A percentile compares a stretch with the other conserved stretches of the same genome.
These are phyloP conservation scores for Colletotrichum agaves DNA, from an alignment of 2,329 filamentous ascomycete species.

Conservation along the genomic window DNA sequence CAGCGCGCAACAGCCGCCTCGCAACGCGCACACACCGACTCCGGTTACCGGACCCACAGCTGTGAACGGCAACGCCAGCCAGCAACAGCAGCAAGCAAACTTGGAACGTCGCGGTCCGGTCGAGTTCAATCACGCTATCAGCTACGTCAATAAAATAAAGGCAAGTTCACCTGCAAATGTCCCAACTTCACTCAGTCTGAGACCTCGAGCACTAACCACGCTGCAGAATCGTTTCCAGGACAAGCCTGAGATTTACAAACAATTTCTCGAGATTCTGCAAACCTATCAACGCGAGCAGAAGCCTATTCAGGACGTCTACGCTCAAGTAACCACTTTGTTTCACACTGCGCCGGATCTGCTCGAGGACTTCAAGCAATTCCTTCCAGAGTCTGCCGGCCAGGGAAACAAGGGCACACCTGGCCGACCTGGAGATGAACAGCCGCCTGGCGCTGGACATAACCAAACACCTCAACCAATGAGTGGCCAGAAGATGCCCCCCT, in stretches of 20 bases:
- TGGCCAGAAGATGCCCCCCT: conserved; percentile 85
- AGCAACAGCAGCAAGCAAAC: conserved; percentile 59
- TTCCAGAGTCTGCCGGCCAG: conserved; percentile 81
- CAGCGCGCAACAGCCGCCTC: conserved; percentile 58
- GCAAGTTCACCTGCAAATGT: conserved; percentile 58
- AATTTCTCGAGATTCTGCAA: conserved; percentile 97
- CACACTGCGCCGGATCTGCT: conserved; percentile 92
- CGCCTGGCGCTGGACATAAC: conserved; percentile 56
- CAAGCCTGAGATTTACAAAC: conserved; percentile 98
- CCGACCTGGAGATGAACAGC: conserved; percentile 74
- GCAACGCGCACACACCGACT: conserved; percentile 70
- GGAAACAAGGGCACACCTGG: conserved; percentile 59
- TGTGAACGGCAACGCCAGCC: conserved; percentile 69
- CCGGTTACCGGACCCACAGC: conserved; percentile 65
- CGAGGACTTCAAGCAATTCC: conserved; percentile 98
- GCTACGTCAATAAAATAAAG: conserved; percentile 99
- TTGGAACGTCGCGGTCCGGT: conserved; percentile 92
- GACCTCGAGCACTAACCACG: conserved; percentile 33
- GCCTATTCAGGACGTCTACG: conserved; percentile 97
- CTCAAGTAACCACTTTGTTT: conserved; percentile 94
- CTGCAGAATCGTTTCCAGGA: conserved; percentile 92
- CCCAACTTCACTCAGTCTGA: neutral
- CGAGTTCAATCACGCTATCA: conserved; percentile 99
- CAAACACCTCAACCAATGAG: conserved; percentile 67
- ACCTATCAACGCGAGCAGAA: conserved; percentile 98